Base-by-base conservation (phyloP, 179 eudicot species). In the Actinidia arguta region DNA sequence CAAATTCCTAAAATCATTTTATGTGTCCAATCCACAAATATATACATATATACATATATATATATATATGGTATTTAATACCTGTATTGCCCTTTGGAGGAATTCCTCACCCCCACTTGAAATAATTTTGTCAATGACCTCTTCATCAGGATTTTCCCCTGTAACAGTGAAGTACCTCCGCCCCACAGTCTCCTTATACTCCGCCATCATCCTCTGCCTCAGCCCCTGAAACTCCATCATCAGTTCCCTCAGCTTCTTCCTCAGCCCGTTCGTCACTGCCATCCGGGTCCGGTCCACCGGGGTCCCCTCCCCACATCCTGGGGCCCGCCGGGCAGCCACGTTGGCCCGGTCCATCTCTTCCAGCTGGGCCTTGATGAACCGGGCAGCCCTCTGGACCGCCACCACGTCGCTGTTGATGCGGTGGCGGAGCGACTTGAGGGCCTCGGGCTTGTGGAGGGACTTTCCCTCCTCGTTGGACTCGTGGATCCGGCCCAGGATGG, bases 211-310 rank as follows among this genome's bases (percentile, higher is more conserved):
- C 75, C 85, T 88, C 82, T 95, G 92, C 76, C 99, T 87, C 82
- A 94, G 79, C 47, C 82, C 86, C 86, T 96, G 99, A 82, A 96
- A 94, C 9, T 96, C 99, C 93, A 92, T 84, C 99, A 96, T 96
- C 81, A 94, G 88, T 85, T 96, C 98, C 80, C 94, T 94, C 5
- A 96, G 95, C 86, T 96, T 96, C 92, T 88, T 96, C 87, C 99
- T 87, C 76, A 96, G 85, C 73, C 99, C 99, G 61, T 94, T 96
- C 0, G 96, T 90, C 24, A 96, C 99, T 4, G 96, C 91, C 4
- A 88, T 83, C 42, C 99, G 76, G 0, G 99, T 94, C 69, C 98
- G 86, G 78, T 96, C 98, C 27, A 93, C 87, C 16, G 93, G 94
- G 3, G 95, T 92, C 8, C 99, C 98, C 78, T 80, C 66, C 83